Conservation (phyloP, 169 alveolate species). For the Theileria parva region DNA sequence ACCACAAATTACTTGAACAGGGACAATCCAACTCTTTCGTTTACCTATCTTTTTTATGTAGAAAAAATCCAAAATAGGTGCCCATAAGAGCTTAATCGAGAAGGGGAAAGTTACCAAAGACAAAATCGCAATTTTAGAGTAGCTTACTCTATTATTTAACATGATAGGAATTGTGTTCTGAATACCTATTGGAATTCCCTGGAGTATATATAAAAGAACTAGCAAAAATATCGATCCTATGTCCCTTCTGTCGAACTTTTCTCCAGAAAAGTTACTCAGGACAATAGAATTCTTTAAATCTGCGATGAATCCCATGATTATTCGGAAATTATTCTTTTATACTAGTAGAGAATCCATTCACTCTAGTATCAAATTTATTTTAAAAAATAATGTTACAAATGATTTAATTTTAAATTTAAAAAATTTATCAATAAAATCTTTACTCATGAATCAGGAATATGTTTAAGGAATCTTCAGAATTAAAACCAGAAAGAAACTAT, state of each 20-base stretch:
- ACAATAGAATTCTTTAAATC: neutral
- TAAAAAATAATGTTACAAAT: neutral
- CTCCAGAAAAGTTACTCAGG: constrained; percentile 41
- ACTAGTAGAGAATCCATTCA: neutral
- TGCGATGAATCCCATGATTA: constrained; percentile 5
- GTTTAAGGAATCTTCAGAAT: neutral
- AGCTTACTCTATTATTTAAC: constrained; percentile 77
- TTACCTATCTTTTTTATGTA: constrained; percentile 83
- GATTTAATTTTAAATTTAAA: no score
- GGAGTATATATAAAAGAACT: constrained; percentile 33
- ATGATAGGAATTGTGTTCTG: constrained; percentile 79
- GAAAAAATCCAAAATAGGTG: constrained; percentile 89
- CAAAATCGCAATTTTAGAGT: constrained; percentile 74
- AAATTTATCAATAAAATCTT: neutral
- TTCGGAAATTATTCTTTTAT: neutral
- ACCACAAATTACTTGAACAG: constrained; percentile 74
- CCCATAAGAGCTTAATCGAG: constrained; percentile 89
- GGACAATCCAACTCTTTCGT: constrained; percentile 92
- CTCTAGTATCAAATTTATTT: neutral
- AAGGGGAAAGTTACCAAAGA: constrained; percentile 76
- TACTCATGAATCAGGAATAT: neutral
- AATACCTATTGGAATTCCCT: constrained; percentile 86
- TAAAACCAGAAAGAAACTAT: neutral
- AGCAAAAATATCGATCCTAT: constrained; percentile 19
- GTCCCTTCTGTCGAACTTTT: constrained; percentile 35